These are phyloP conservation scores for Zymoseptoria crescenta DNA, from an alignment of 2,329 filamentous ascomycete genomes.

Conservation along the genomic window DNA sequence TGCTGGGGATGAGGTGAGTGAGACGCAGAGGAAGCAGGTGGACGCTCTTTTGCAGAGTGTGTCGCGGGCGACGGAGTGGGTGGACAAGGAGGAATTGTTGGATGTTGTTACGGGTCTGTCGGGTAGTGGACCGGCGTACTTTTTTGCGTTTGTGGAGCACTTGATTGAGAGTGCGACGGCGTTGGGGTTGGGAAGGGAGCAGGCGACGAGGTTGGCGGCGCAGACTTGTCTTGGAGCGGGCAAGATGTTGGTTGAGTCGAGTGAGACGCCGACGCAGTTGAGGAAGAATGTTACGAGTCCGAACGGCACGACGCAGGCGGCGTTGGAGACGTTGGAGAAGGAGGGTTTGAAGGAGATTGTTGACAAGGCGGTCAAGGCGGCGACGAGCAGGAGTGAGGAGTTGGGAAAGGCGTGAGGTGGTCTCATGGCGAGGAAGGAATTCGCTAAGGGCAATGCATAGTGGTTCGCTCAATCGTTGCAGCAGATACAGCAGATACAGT, in stretches of 20 bases:
- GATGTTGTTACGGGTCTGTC: slow-evolving; percentile 24
- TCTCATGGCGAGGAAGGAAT: neutral
- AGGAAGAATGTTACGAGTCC: slow-evolving; percentile 25
- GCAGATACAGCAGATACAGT: neutral
- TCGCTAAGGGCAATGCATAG: too few relatives aligned
- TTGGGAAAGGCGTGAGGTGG: slow-evolving; percentile 7
- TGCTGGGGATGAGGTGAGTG: slow-evolving; percentile 19
- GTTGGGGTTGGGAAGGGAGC: slow-evolving; percentile 19
- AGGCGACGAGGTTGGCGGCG: slow-evolving; percentile 20
- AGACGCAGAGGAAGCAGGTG: slow-evolving; percentile 16
- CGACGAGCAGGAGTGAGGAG: slow-evolving; percentile 19
- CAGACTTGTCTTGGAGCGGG: slow-evolving; percentile 25
- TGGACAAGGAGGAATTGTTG: slow-evolving; percentile 20
- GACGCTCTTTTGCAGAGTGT: slow-evolving; percentile 19
- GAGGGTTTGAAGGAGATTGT: slow-evolving; percentile 19
- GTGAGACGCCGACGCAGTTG: slow-evolving; percentile 19
- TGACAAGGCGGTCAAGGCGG: slow-evolving; percentile 23
- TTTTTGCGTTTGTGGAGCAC: slow-evolving; percentile 25
- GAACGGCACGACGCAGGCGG: slow-evolving; percentile 24
- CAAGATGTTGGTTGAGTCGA: slow-evolving; percentile 21
- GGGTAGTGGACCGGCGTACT: slow-evolving; percentile 21
- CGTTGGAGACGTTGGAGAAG: slow-evolving; percentile 22
- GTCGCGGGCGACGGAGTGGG: slow-evolving; percentile 22
- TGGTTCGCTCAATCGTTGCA: too few relatives aligned
- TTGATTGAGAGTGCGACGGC: slow-evolving; percentile 19